Percentiles rank a stretch among this genome's conserved stretches.
Evolutionary conservation across 768 basidiomycete species (phyloP).

Genomic region (Calocera cornea): DNA sequence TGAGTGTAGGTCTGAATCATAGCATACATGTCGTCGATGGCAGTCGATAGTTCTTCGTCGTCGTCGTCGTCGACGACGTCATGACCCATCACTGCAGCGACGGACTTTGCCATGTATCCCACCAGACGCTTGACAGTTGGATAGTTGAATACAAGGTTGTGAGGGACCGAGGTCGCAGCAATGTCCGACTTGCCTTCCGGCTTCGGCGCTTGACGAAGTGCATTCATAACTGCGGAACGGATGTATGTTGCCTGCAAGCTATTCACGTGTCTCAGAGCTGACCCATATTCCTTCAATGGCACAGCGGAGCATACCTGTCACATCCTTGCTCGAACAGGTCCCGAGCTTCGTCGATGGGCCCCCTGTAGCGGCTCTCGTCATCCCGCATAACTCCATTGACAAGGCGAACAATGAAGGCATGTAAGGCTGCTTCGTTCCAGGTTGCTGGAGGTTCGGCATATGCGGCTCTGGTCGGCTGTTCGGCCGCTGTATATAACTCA

Average conservation of each 20-base stretch:
- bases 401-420: background rate
- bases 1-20: constrained; percentile 33
- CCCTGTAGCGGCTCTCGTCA: background rate
- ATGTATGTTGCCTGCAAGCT: constrained; percentile 31
- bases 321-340: background rate
- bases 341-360: background rate
- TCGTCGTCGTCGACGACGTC: background rate
- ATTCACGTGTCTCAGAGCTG: background rate
- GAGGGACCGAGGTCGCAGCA: constrained; percentile 6
- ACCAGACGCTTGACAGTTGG: constrained; percentile 22
- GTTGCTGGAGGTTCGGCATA: background rate
- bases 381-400: background rate
- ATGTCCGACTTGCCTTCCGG: background rate
- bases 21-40: constrained; percentile 29
- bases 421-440: background rate
- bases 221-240: constrained; percentile 22
- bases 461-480: background rate
- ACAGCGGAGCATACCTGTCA: background rate
- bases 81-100: constrained; percentile 14
- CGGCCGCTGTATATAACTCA: background rate
- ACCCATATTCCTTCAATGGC: background rate
- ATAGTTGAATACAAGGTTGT: constrained; percentile 27
- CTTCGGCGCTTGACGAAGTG: constrained; percentile 15
- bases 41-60: constrained; percentile 20
- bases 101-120: constrained; percentile 15